These are phyloP conservation scores for Stevia rebaudiana DNA, from an alignment of 140 eudicot genomes.

Conservation along the genomic window DNA sequence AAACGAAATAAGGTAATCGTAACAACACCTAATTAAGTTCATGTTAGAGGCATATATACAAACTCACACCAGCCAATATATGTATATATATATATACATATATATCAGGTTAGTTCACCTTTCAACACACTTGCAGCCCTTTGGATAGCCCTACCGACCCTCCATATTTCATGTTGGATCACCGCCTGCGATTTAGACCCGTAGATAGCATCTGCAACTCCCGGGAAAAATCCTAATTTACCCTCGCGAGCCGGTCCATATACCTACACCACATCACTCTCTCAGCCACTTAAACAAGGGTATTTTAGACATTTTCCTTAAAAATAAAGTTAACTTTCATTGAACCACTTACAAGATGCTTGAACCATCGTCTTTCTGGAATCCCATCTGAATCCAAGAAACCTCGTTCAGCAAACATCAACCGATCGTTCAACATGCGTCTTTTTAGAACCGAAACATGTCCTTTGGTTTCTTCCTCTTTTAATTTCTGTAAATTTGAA, in stretches of 20 bases:
- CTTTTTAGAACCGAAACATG: slow-evolving; percentile 33
- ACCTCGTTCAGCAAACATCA: slow-evolving; percentile 86
- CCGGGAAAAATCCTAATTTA: slow-evolving; percentile 58
- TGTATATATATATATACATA: background rate
- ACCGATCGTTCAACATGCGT: slow-evolving; percentile 68
- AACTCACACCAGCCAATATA: background rate
- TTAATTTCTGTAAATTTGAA: slow-evolving; percentile 41
- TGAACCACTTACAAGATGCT: slow-evolving; percentile 68
- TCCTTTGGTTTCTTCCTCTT: slow-evolving; percentile 34
- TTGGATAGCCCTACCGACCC: slow-evolving; percentile 79
- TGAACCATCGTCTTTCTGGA: slow-evolving; percentile 66
- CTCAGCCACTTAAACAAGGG: background rate
- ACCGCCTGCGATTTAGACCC: slow-evolving; percentile 27
- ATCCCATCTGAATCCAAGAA: slow-evolving; percentile 81
- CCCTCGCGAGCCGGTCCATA: slow-evolving; percentile 70
- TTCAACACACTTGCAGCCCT: slow-evolving; percentile 61
- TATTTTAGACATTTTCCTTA: background rate
- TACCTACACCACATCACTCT: slow-evolving; percentile 33
- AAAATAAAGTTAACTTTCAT: background rate
- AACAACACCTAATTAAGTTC: slow-evolving; percentile 6
- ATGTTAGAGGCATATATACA: slow-evolving; percentile 22
- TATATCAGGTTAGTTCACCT: slow-evolving; percentile 45
- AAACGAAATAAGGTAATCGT: background rate
- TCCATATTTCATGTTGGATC: slow-evolving; percentile 82
- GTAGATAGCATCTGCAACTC: slow-evolving; percentile 57